Conservation (phyloP, 1,284 basidiomycete species). For the Cryptococcus sp. region DNA sequence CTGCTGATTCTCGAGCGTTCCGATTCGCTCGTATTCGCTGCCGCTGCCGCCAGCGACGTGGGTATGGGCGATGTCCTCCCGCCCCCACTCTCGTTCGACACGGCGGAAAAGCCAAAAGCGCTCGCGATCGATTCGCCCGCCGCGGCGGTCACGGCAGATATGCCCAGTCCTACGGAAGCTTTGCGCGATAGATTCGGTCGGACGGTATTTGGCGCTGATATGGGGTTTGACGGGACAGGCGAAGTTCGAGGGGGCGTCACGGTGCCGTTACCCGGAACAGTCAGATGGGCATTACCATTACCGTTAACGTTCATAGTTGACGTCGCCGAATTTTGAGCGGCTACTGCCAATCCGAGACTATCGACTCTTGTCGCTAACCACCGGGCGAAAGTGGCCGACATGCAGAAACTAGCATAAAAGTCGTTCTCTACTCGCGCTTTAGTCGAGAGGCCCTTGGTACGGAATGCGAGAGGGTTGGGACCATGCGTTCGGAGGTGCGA, state of each 20-base stretch:
- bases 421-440: slow-evolving; percentile 51
- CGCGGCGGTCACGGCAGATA: background rate
- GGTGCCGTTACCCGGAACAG: background rate
- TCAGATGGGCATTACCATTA: background rate
- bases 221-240: too few relatives aligned
- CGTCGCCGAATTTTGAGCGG: slow-evolving; percentile 6
- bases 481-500: slow-evolving; percentile 78
- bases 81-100: background rate
- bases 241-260: background rate
- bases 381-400: slow-evolving; percentile 47
- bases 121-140: too few relatives aligned
- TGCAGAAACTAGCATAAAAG: slow-evolving; percentile 53
- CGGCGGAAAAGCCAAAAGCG: background rate
- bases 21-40: background rate
- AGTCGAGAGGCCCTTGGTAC: slow-evolving; percentile 48
- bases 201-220: background rate
- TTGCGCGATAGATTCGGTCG: slow-evolving; percentile 8
- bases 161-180: slow-evolving; percentile 15
- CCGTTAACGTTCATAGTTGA: background rate
- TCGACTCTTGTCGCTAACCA: slow-evolving; percentile 46
- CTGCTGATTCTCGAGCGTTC: slow-evolving; percentile 5
- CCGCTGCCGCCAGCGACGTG: background rate
- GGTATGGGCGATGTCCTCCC: slow-evolving; percentile 4
- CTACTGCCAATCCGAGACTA: slow-evolving; percentile 37
- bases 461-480: slow-evolving; percentile 70